Base-by-base conservation (phyloP, 805 yeast genomes). In the Scheffersomyces coipomensis region DNA sequence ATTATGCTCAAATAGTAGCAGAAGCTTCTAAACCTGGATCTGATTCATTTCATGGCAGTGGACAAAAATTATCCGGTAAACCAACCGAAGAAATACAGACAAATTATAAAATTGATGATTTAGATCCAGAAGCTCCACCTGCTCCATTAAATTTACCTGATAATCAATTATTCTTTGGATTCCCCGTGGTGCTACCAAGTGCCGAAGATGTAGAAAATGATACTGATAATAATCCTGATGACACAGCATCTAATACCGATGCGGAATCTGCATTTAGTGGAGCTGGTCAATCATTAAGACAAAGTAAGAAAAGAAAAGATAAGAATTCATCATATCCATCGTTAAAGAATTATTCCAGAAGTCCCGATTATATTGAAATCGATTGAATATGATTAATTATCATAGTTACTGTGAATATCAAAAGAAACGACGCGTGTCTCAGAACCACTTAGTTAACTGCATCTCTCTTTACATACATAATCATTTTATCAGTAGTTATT, bases 91-190 rank as follows among this genome's bases (percentile, higher is more conserved):
- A 48, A 4, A 38, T 37, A 2, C 40, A 43, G 5, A 34, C 55
- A 32, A 49, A 47, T 7, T 48, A 71, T 40, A 62, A 67, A 17
- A 58, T 73, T 12, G 71, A 68, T 18, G 68, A 68, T 38, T 53
- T 80, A 30, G 77, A 76, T 40, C 66, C 79, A 6, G 64, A 75
- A 37, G 86, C 84, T 0, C 76, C 80, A 4, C 86, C 96, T 0
- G 85, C 79, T 2, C 85, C 89, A 8, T 66, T 93, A 39, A 62
- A 70, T 5, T 66, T 93, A 30, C 95, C 96, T 0, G 84, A 76
- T 29, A 96, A 95, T 18, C 91, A 88, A 60, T 69, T 93, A 11
- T 93, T 93, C 56, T 90, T 93, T 59, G 99, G 99, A 1, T 93
- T 83, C 58, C 97, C 98, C 0, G 77, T 85, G 4, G 69, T 72